These are phyloP conservation scores for Albugo candida DNA, from an alignment of 352 stramenopile genomes.

Conservation along the genomic window DNA sequence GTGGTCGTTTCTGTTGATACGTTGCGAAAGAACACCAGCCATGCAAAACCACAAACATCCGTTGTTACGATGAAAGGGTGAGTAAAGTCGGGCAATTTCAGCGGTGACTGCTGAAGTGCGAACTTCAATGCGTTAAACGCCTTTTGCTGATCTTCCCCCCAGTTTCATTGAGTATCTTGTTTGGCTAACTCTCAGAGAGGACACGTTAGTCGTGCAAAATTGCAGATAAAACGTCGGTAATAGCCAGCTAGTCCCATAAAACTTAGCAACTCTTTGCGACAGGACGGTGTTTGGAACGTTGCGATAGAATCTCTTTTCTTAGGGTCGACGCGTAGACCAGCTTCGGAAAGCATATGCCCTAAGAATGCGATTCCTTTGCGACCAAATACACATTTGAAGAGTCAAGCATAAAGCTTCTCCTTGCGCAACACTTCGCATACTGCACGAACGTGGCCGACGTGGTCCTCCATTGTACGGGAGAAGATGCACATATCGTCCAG, in stretches of 20 bases:
- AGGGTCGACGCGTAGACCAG: constrained; percentile 6
- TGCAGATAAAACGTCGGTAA: constrained; percentile 10
- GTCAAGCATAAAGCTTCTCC: constrained; percentile 9
- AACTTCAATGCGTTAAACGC: constrained; percentile 5
- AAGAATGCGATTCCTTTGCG: constrained; percentile 10
- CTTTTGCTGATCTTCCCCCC: constrained; percentile 1
- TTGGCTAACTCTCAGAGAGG: constrained; percentile 6
- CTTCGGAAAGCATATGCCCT: constrained; percentile 11
- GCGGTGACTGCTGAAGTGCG: constrained; percentile 5
- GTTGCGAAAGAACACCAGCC: constrained; percentile 1
- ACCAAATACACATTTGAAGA: constrained; percentile 11
- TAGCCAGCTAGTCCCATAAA: constrained; percentile 11
- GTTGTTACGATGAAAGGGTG: constrained; percentile 6
- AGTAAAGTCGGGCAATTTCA: constrained; percentile 2
- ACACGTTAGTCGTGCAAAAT: constrained; percentile 7
- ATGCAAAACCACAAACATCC: constrained; percentile 1
- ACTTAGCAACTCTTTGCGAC: constrained; percentile 5
- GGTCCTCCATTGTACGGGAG: constrained; percentile 4
- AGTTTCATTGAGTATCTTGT: neutral
- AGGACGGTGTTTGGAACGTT: constrained; percentile 4
- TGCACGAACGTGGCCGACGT: neutral
- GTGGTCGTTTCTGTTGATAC: neutral
- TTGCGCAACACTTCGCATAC: constrained; percentile 6
- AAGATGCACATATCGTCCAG: constrained; percentile 6
- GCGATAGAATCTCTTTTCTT: constrained; percentile 5